Conservation (phyloP, 768 basidiomycete genomes). For the Suillus americanus region DNA sequence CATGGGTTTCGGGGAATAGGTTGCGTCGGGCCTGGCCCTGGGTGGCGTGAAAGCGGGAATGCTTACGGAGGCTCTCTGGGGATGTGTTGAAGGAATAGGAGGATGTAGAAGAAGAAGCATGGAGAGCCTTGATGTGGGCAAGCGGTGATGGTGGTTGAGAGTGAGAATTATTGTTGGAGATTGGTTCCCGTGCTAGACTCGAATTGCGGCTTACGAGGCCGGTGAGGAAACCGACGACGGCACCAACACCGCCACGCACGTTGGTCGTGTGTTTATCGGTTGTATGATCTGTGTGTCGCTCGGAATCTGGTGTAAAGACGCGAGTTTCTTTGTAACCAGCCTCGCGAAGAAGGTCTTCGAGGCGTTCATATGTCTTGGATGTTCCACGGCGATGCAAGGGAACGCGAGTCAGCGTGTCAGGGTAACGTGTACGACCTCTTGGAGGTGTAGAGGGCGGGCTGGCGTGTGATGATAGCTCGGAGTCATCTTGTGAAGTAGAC, state of each 20-base stretch:
- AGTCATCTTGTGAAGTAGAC: slow-evolving; percentile 2
- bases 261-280: slow-evolving; percentile 32
- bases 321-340: slow-evolving; percentile 93
- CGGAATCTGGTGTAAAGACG: slow-evolving; percentile 82
- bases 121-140: slow-evolving; percentile 11
- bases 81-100: slow-evolving; percentile 16
- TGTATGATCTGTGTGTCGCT: slow-evolving; percentile 38
- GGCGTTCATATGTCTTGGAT: slow-evolving; percentile 76
- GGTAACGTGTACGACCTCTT: slow-evolving; percentile 51
- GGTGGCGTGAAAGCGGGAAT: slow-evolving; percentile 5
- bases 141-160: slow-evolving; percentile 29
- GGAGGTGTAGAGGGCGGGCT: slow-evolving; percentile 43
- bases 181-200: slow-evolving; percentile 20
- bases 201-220: slow-evolving; percentile 47
- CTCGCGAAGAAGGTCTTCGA: slow-evolving; percentile 83
- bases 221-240: slow-evolving; percentile 66
- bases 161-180: slow-evolving; percentile 14
- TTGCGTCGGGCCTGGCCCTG: neutral
- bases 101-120: slow-evolving; percentile 17
- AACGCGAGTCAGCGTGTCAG: slow-evolving; percentile 60
- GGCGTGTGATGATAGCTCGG: slow-evolving; percentile 8
- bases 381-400: slow-evolving; percentile 78
- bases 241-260: slow-evolving; percentile 43
- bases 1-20: neutral
- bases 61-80: slow-evolving; percentile 20